Evolutionary conservation across 2,329 filamentous ascomycete species (phyloP), one percentile per base, ranked within the genome.

Genomic region (Fusarium sambucinum): DNA sequence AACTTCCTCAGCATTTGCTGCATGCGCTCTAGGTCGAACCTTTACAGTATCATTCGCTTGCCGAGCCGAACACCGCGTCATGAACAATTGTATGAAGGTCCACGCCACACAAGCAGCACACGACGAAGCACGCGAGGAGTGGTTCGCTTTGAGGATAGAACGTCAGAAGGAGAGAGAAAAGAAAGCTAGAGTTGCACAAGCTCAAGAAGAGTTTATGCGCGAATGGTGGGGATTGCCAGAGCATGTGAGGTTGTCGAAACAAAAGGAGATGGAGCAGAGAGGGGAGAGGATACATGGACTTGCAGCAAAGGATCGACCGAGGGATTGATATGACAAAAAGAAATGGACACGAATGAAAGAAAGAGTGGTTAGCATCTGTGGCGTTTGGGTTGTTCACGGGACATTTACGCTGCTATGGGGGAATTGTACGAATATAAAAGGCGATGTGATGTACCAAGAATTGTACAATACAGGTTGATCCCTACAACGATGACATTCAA

Each of bases 1-100:
- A 11, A 64, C 40, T 6, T 5, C 4, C 53, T 14, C 72, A 97
- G 95, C 92, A 65, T 99, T 99, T 78, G 96, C 96, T 59, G 89
- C 91, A 71, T 99, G 96, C 85, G 94, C 94, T 54, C 86, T 90
- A 50, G 90, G 91, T 76, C 92, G 93, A 69, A 98, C 94, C 8
- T 88, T 98, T 73, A 94, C 90, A 58, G 92, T 96, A 60, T 91
- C 94, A 14, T 97, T 96, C 84, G 87, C 89, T 54, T 99, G 96
- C 83, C 90, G 93, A 55, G 81, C 86, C 48, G 86, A 94, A 76
- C 91, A 94, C 74, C 89, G 90, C 66, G 85, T 86, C 35, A 99
- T 99, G 96, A 99, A 99, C 82, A 85, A 84, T 65, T 99, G 96
- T 83, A 97, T 99, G 94, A 85, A 94, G 72, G 80, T 85, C 57